Percentiles rank a stretch among this genome's conserved stretches.
These are phyloP conservation scores for Aegle marmelos DNA, from an alignment of 345 rosid genomes.

Conservation along the genomic window DNA sequence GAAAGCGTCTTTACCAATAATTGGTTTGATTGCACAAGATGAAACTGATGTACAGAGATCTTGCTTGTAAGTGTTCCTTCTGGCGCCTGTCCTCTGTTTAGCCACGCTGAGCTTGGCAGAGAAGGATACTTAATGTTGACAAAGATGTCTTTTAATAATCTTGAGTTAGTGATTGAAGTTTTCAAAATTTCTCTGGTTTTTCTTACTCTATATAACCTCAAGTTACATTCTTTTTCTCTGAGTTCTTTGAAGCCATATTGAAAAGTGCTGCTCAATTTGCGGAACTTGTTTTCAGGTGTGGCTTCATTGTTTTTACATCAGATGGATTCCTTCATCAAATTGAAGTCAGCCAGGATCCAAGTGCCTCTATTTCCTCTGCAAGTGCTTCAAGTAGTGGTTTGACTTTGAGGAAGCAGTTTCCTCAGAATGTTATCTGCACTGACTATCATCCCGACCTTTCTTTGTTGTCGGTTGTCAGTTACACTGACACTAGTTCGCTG, in stretches of 20 bases:
- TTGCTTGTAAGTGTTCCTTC: slow-evolving; percentile 54
- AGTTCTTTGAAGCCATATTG: slow-evolving; percentile 3
- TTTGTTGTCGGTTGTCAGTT: slow-evolving; percentile 60
- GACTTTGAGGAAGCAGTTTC: slow-evolving; percentile 52
- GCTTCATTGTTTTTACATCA: slow-evolving; percentile 57
- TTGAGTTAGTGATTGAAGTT: slow-evolving; percentile 6
- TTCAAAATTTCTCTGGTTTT: not conserved
- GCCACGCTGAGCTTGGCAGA: not conserved
- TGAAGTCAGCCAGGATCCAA: slow-evolving; percentile 69
- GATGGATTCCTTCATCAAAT: slow-evolving; percentile 71
- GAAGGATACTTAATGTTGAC: not conserved
- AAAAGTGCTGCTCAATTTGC: slow-evolving; percentile 14
- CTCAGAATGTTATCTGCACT: slow-evolving; percentile 62
- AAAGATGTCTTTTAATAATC: not conserved
- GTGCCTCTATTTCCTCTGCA: slow-evolving; percentile 51
- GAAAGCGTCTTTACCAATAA: slow-evolving; percentile 56
- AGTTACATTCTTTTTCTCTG: not conserved
- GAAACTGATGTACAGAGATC: slow-evolving; percentile 42
- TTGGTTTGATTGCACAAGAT: slow-evolving; percentile 60
- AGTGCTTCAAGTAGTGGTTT: slow-evolving; percentile 32
- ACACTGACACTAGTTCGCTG: slow-evolving; percentile 38
- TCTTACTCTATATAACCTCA: not conserved
- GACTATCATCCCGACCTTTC: slow-evolving; percentile 63
- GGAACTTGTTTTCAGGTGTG: slow-evolving; percentile 53
- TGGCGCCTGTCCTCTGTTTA: not conserved